A percentile compares a stretch with the other conserved stretches of the same genome.
Conservation (phyloP, 768 basidiomycete genomes). For the Hypsizygus marmoreus region DNA sequence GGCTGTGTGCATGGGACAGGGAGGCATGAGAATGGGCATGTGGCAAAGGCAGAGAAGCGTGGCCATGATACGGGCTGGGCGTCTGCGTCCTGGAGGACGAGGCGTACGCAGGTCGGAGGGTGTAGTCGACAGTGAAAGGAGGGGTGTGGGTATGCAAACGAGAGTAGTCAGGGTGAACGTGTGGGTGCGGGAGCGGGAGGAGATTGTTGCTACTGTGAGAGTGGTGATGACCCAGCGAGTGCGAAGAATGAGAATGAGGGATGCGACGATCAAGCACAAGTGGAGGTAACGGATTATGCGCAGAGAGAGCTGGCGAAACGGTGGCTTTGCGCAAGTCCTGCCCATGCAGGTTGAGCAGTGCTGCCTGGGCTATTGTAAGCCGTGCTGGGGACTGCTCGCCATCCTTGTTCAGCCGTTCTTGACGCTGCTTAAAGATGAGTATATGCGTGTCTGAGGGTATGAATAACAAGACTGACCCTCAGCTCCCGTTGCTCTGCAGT, state of each 20-base stretch:
- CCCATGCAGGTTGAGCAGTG: constrained; percentile 74
- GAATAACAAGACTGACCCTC: constrained; percentile 51
- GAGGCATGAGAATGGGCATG: neutral
- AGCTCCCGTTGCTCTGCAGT: constrained; percentile 77
- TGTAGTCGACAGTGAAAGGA: constrained; percentile 42
- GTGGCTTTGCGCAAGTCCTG: constrained; percentile 46
- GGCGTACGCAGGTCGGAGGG: neutral
- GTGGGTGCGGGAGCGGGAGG: neutral
- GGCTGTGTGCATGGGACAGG: too few relatives aligned
- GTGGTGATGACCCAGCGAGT: neutral
- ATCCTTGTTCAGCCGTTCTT: constrained; percentile 60
- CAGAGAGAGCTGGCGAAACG: neutral
- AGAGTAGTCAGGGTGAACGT: constrained; percentile 4
- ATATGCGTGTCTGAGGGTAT: neutral
- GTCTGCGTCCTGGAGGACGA: neutral
- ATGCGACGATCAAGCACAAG: constrained; percentile 1
- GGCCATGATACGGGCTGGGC: constrained; percentile 4
- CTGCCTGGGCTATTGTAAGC: constrained; percentile 77
- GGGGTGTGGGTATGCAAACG: constrained; percentile 18
- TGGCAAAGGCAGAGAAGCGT: too few relatives aligned
- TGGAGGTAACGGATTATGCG: neutral
- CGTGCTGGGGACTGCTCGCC: constrained; percentile 64
- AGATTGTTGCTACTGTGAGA: neutral
- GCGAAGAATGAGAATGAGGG: constrained; percentile 1
- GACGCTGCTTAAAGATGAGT: constrained; percentile 42